A percentile compares a stretch with the other conserved stretches of the same genome.
Evolutionary conservation across 2,329 filamentous ascomycete genomes (phyloP).

Genomic region (Sclerotinia minor): DNA sequence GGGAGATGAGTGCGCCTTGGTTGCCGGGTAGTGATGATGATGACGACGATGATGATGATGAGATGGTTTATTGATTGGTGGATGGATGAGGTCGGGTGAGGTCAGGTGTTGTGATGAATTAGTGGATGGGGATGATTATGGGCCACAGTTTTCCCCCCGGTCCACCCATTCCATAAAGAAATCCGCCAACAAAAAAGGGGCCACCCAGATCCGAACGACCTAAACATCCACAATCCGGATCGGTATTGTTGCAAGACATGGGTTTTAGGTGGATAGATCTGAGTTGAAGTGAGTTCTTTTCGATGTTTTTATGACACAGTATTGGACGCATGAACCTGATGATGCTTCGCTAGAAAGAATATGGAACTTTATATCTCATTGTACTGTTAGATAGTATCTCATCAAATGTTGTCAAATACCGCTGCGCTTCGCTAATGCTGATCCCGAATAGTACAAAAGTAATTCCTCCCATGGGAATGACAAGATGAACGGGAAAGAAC

Average conservation of each 20-base stretch:
- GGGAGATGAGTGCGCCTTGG: slow-evolving; percentile 10
- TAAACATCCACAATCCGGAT: no score
- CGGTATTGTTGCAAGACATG: not conserved
- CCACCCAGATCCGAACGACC: no score
- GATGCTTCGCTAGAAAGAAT: not conserved
- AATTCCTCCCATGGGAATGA: not conserved
- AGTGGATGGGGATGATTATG: not conserved
- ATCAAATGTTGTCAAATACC: not conserved
- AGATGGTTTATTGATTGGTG: no score
- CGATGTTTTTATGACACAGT: not conserved
- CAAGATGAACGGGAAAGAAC: not conserved
- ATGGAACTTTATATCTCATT: not conserved
- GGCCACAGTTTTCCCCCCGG: no score
- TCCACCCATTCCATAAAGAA: no score
- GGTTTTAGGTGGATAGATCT: not conserved
- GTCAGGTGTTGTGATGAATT: not conserved
- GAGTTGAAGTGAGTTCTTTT: no score
- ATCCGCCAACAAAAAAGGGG: no score
- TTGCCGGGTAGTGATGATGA: not conserved
- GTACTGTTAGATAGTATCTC: not conserved
- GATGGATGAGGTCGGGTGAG: no score
- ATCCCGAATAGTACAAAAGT: not conserved
- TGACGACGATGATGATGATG: not conserved
- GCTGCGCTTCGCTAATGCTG: not conserved
- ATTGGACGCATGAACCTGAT: not conserved